phyloP scores from a whole-genome alignment of 176 grass and related monocot genomes.

The Aechmea fasciata region DNA sequence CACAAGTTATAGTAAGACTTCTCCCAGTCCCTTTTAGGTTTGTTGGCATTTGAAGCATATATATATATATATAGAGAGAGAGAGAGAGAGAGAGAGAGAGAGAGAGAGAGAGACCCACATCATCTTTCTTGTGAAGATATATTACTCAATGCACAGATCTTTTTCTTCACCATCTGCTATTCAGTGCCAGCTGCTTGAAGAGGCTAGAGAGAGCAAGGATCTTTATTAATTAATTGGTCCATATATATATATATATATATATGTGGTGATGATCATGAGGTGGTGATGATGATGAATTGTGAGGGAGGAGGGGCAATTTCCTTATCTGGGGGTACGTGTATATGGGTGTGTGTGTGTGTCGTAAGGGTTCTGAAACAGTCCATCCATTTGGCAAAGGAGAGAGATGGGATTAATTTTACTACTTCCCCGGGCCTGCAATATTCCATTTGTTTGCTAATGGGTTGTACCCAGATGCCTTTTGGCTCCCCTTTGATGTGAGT shows the following conservation, averaged over 20 bases:
- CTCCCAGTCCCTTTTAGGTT: background rate
- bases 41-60: background rate
- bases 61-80: background rate
- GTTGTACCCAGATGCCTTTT: constrained; percentile 70
- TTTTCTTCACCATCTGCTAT: constrained; percentile 29
- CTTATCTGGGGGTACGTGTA: constrained; percentile 39
- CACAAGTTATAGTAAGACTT: constrained; percentile 6
- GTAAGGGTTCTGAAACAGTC: constrained; percentile 49
- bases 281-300: constrained; percentile 50
- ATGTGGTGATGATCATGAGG: constrained; percentile 32
- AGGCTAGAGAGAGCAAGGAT: too few relatives aligned
- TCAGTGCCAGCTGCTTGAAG: too few relatives aligned
- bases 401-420: background rate
- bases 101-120: constrained; percentile 2
- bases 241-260: too few relatives aligned
- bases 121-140: background rate
- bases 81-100: background rate
- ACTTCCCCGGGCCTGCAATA: constrained; percentile 45
- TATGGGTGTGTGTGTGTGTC: background rate
- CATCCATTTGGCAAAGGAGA: constrained; percentile 50
- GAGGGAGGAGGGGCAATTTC: constrained; percentile 7
- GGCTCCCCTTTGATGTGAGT: constrained; percentile 70
- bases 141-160: constrained; percentile 34
- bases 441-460: constrained; percentile 95
- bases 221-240: too few relatives aligned